Conservation (phyloP, 2,329 filamentous ascomycete genomes). For the Aplosporella prunicola region DNA sequence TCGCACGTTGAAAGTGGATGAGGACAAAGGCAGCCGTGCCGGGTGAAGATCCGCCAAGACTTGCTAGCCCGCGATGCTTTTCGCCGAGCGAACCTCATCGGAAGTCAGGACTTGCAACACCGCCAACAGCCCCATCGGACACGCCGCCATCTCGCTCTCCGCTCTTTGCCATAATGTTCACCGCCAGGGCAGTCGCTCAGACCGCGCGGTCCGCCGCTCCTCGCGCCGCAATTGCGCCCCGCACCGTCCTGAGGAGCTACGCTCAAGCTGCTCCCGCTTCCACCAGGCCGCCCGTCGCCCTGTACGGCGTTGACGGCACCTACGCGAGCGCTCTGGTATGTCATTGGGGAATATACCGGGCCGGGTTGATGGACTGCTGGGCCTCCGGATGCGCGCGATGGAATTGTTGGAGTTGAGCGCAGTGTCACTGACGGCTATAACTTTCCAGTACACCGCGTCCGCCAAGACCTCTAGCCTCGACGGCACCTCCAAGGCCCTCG, state of each 20-base stretch:
- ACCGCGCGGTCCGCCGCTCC: conserved; percentile 46
- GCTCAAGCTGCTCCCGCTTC: conserved; percentile 52
- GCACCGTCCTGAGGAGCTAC: conserved; percentile 60
- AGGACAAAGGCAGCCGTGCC: no score
- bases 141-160: conserved; percentile 8
- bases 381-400: conserved; percentile 1
- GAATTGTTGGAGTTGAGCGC: conserved; percentile 1
- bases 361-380: conserved; percentile 1
- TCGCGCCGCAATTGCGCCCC: conserved; percentile 49
- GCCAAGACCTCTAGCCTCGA: conserved; percentile 82
- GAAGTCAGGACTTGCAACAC: conserved; percentile 1
- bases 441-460: conserved; percentile 79
- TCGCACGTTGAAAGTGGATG: no score
- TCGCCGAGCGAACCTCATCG: conserved; percentile 10
- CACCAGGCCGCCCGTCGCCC: conserved; percentile 76
- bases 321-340: conserved; percentile 98
- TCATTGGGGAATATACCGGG: conserved; percentile 16
- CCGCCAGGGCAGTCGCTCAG: conserved; percentile 47
- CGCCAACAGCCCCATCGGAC: conserved; percentile 7
- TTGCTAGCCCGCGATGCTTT: no score
- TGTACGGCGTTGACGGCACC: conserved; percentile 95
- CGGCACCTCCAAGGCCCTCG: conserved; percentile 69
- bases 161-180: conserved; percentile 39
- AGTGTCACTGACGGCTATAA: conserved; percentile 4
- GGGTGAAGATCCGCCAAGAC: no score